These are phyloP conservation scores for Penicillium paxilli DNA, from an alignment of 495 filamentous ascomycete species.

Conservation along the genomic window DNA sequence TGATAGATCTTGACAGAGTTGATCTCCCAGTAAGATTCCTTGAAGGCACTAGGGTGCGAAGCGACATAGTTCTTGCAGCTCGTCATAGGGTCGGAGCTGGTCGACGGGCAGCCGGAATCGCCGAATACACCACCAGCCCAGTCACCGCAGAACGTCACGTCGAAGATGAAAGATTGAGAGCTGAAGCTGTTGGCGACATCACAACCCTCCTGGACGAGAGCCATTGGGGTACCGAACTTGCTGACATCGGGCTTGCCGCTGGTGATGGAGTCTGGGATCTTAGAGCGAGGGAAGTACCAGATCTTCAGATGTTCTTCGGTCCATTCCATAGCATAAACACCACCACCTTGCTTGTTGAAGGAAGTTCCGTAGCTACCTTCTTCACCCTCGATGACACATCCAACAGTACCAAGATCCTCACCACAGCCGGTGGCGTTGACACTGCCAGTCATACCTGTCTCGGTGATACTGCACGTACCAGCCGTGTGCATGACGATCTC, in stretches of 20 bases:
- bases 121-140: slow-evolving; percentile 71
- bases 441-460: slow-evolving; percentile 47
- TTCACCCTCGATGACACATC: slow-evolving; percentile 46
- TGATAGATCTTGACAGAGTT: slow-evolving; percentile 69
- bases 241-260: slow-evolving; percentile 58
- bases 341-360: slow-evolving; percentile 75
- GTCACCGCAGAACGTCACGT: slow-evolving; percentile 86
- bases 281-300: slow-evolving; percentile 72
- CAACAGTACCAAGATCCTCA: slow-evolving; percentile 49
- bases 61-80: slow-evolving; percentile 68
- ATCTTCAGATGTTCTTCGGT: slow-evolving; percentile 64
- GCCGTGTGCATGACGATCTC: slow-evolving; percentile 75
- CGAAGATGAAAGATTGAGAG: slow-evolving; percentile 73
- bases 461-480: slow-evolving; percentile 60
- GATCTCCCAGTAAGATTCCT: slow-evolving; percentile 69
- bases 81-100: slow-evolving; percentile 33
- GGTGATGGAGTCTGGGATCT: slow-evolving; percentile 59
- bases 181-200: slow-evolving; percentile 66
- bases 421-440: slow-evolving; percentile 56
- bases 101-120: slow-evolving; percentile 38
- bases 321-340: slow-evolving; percentile 80
- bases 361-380: slow-evolving; percentile 63
- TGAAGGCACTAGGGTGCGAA: slow-evolving; percentile 58
- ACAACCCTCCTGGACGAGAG: slow-evolving; percentile 62
- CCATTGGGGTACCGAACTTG: slow-evolving; percentile 67